Base-by-base conservation (phyloP, 148 eudicot genomes). In the Polygonum aviculare region DNA sequence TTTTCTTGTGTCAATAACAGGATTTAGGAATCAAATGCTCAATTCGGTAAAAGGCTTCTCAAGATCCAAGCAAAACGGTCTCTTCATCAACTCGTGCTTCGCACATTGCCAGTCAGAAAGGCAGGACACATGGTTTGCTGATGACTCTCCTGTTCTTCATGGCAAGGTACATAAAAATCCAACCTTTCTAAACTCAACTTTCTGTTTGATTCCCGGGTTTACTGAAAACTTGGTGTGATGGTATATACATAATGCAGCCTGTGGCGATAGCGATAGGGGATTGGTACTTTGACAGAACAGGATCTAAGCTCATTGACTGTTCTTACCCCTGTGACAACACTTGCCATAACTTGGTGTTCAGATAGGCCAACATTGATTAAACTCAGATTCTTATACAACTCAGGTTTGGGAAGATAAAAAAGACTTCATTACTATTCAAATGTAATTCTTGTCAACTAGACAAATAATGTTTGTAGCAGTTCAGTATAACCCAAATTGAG, bases 51-150 rank as follows among this genome's bases (percentile, higher is more conserved):
- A 83, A 80, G 80, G 78, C 45, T 93, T 95, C 73, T 78, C 90
- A 10, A 76, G 21, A 35, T 84, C 94, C 1, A 80, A 74, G 52
- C 84, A 87, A 73, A 95, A 89, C 70, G 99, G 98, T 7, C 50
- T 93, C 55, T 95, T 92, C 81, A 75, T 95, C 70, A 95, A 95
- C 77, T 92, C 98, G 8, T 95, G 98, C 79, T 95, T 92, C 67
- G 94, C 99, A 69, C 99, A 95, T 82, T 95, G 99, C 90, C 99
- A 95, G 57, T 85, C 99, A 7, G 99, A 95, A 85, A 91, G 89
- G 82, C 98, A 95, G 81, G 97, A 95, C 69, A 95, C 99, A 31
- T 95, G 99, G 99, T 95, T 95, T 76, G 88, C 97, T 3, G 94
- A 95, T 75, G 83, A 89, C 73, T 93, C 99, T 19, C 99, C 99